Base-by-base conservation (phyloP, 768 basidiomycete species). In the Mycena belliarum region DNA sequence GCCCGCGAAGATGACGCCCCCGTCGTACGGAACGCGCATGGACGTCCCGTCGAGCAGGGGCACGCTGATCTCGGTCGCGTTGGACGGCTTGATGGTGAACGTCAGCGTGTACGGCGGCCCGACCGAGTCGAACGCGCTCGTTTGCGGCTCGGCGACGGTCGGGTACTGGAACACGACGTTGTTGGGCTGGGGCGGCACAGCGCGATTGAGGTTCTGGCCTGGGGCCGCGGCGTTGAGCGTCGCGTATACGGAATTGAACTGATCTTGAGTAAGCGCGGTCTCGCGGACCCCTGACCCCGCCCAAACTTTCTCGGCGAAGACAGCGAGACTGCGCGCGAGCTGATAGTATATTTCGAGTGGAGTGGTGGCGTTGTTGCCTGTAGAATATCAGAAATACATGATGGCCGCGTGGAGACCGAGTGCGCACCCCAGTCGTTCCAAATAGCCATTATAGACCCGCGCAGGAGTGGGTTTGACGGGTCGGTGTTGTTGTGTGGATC, bases 221-320 rank as follows among this genome's bases (percentile, higher is more conserved):
- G 77, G 78, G 0, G 76, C 76, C 0, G 66, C 72, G 9, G 70
- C 68, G 55, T 78, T 78, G 37, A 79, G 65, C 0, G 60, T 50
- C 11, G 71, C 71, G 53, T 78, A 79, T 8, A 64, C 68, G 0
- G 55, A 51, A 43, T 77, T 65, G 49, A 79, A 79, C 45, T 76
- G 68, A 0, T 63, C 65, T 18, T 68, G 68, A 1, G 74, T 69
- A 51, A 79, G 68, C 56, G 63, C 70, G 1, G 71, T 70, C 0
- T 59, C 32, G 29, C 77, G 75, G 14, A 72, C 59, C 10, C 66
- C 75, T 24, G 74, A 74, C 15, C 77, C 77, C 10, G 76, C 67
- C 78, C 79, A 79, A 9, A 74, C 65, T 60, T 78, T 79, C 64
- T 78, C 78, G 1, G 65, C 73, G 49, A 79, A 72, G 6, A 76